These are phyloP conservation scores for Meyerozyma athensensis DNA, from an alignment of 1,139 yeast species.

Conservation along the genomic window DNA sequence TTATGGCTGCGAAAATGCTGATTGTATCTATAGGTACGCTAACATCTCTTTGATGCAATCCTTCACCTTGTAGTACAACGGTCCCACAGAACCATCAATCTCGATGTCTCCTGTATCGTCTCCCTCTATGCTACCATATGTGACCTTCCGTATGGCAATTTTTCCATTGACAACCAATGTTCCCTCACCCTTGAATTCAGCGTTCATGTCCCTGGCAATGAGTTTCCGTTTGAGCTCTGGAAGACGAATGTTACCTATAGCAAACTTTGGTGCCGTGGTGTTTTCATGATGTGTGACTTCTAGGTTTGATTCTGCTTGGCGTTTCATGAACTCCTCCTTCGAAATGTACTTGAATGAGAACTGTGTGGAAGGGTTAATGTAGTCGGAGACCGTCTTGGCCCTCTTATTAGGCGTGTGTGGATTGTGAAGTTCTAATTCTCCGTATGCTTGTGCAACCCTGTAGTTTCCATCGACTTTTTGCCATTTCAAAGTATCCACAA, in stretches of 20 bases:
- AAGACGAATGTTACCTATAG: conserved; percentile 84
- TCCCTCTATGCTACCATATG: conserved; percentile 34
- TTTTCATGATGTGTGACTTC: conserved; percentile 5
- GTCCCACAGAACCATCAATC: conserved; percentile 78
- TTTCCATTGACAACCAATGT: conserved; percentile 78
- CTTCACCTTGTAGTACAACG: conserved; percentile 75
- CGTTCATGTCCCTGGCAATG: conserved; percentile 54
- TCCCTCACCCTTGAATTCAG: conserved; percentile 93
- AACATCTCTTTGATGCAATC: conserved; percentile 71
- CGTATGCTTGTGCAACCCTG: conserved; percentile 77
- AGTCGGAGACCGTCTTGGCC: conserved; percentile 23
- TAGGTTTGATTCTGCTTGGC: conserved; percentile 6
- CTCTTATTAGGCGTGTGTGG: conserved; percentile 14
- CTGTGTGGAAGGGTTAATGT: conserved; percentile 32
- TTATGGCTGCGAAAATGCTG: conserved; percentile 1
- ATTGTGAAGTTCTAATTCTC: conserved; percentile 53
- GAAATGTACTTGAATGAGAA: conserved; percentile 32
- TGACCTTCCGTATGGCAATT: conserved; percentile 70
- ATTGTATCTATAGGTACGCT: conserved; percentile 66
- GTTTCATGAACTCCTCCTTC: conserved; percentile 13
- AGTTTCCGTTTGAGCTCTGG: conserved; percentile 74
- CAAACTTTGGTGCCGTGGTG: conserved; percentile 39
- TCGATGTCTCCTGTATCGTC: conserved; percentile 73
- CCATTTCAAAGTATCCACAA: conserved; percentile 71
- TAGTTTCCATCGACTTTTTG: conserved; percentile 78